Percentiles rank a stretch among this genome's conserved stretches.
These are phyloP conservation scores for Kingdonia uniflora DNA, from an alignment of 164 flowering plant genomes.

Conservation along the genomic window DNA sequence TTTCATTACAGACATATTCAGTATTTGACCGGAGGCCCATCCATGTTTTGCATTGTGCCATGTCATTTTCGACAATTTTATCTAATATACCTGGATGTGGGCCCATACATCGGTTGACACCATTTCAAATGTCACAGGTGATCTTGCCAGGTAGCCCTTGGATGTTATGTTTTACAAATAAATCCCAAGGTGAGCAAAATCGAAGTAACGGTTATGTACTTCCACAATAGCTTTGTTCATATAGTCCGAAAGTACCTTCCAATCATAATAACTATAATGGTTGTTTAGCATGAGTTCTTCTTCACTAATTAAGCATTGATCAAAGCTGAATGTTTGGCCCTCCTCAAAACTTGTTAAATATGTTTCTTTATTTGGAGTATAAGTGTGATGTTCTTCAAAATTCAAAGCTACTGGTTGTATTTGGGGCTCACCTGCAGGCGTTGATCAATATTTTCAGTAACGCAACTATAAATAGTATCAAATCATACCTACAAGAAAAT, in stretches of 20 bases:
- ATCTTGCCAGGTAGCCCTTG: too few relatives aligned
- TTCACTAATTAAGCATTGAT: constrained; percentile 40
- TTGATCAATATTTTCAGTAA: too few relatives aligned
- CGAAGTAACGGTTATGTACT: constrained; percentile 30
- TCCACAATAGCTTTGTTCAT: too few relatives aligned
- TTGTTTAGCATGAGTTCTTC: constrained; percentile 36
- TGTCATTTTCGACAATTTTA: constrained; percentile 52
- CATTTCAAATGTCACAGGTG: constrained; percentile 44
- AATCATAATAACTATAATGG: constrained; percentile 34
- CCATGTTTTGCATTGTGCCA: constrained; percentile 51
- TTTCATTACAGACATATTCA: constrained; percentile 40
- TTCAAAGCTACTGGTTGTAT: constrained; percentile 47
- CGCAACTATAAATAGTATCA: too few relatives aligned
- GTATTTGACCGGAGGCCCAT: constrained; percentile 43
- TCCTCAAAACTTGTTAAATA: constrained; percentile 19
- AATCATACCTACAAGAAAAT: too few relatives aligned
- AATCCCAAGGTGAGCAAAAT: constrained; percentile 35
- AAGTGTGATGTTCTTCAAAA: constrained; percentile 42
- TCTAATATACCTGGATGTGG: constrained; percentile 46
- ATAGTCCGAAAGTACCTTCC: constrained; percentile 63
- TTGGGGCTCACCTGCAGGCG: constrained; percentile 32
- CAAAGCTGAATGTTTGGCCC: constrained; percentile 33
- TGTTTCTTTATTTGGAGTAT: constrained; percentile 13
- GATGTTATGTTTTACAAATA: constrained; percentile 31
- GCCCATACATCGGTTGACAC: too few relatives aligned